Percentiles rank a stretch among this genome's conserved stretches.
Evolutionary conservation across 2,329 filamentous ascomycete genomes (phyloP).

Genomic region (Arthroderma sp.): DNA sequence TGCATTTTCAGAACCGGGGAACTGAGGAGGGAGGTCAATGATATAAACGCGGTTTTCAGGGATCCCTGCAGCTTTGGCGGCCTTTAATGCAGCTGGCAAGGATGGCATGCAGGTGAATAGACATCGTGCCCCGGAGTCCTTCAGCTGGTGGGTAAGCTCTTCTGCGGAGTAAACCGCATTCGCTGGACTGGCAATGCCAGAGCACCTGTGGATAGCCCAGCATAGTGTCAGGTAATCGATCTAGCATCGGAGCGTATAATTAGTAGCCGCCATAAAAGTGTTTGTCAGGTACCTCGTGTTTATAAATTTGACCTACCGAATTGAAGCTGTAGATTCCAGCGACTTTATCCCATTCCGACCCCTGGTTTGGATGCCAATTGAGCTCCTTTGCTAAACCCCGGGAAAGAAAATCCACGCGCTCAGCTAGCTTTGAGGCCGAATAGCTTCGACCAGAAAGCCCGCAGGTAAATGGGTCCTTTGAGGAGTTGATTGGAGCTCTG

Average conservation of each 20-base stretch:
- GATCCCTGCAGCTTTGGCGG: constrained; percentile 50
- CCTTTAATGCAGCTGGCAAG: constrained; percentile 50
- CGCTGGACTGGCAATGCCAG: constrained; percentile 60
- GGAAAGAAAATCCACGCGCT: constrained; percentile 54
- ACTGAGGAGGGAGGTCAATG: constrained; percentile 49
- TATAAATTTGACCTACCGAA: constrained; percentile 41
- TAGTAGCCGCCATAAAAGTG: neutral
- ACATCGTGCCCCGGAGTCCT: constrained; percentile 53
- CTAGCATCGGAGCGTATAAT: constrained; percentile 25
- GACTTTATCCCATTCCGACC: constrained; percentile 71
- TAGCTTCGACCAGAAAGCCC: constrained; percentile 58
- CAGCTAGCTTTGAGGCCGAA: constrained; percentile 47
- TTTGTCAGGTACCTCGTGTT: neutral
- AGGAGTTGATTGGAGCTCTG: constrained; percentile 47
- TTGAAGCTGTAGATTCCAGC: constrained; percentile 67
- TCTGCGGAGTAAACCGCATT: constrained; percentile 59
- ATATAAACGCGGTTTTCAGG: constrained; percentile 54
- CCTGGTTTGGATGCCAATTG: constrained; percentile 55
- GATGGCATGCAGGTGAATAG: constrained; percentile 60
- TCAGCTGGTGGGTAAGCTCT: constrained; percentile 60
- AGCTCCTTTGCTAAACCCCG: constrained; percentile 57
- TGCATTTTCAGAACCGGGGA: constrained; percentile 35
- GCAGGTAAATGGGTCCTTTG: constrained; percentile 61
- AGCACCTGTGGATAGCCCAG: constrained; percentile 61
- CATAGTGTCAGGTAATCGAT: constrained; percentile 62